A percentile compares a stretch with the other conserved stretches of the same genome.
Conservation (phyloP, 1,284 basidiomycete species). For the Anthracocystis panici-leucophaei region DNA sequence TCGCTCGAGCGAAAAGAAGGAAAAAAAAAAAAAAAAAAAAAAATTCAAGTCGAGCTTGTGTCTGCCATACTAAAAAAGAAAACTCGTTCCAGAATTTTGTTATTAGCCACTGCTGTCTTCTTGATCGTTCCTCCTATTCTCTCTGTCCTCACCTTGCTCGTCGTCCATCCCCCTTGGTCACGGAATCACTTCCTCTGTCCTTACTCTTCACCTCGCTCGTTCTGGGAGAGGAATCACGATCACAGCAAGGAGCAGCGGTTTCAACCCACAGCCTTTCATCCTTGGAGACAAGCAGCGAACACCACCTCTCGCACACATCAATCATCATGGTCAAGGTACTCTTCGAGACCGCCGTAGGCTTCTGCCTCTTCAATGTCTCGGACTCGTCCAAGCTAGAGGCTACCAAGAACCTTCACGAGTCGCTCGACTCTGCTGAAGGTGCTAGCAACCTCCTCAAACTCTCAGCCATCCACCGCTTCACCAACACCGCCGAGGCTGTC, state of each 20-base stretch:
- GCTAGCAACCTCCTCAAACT: constrained; percentile 87
- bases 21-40: neutral
- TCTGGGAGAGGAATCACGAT: constrained; percentile 5
- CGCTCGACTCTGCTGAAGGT: constrained; percentile 89
- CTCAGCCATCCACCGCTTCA: constrained; percentile 94
- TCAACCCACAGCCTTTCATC: constrained; percentile 1
- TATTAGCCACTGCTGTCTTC: no score
- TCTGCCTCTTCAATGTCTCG: constrained; percentile 96
- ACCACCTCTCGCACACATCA: neutral
- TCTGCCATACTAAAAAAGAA: no score
- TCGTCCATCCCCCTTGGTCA: neutral
- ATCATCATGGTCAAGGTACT: constrained; percentile 68
- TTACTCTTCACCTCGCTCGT: neutral
- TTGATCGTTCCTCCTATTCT: neutral
- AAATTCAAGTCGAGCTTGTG: neutral
- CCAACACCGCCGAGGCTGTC: constrained; percentile 96
- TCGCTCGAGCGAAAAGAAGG: neutral
- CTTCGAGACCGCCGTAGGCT: constrained; percentile 75
- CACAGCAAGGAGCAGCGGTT: constrained; percentile 9
- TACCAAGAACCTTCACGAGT: constrained; percentile 86
- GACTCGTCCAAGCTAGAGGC: constrained; percentile 85
- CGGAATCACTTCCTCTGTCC: neutral
- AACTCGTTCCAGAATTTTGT: no score
- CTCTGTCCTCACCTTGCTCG: neutral
- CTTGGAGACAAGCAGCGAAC: neutral